Base-by-base conservation (phyloP, 2,329 filamentous ascomycete species). In the Cladorrhinum sp. region DNA sequence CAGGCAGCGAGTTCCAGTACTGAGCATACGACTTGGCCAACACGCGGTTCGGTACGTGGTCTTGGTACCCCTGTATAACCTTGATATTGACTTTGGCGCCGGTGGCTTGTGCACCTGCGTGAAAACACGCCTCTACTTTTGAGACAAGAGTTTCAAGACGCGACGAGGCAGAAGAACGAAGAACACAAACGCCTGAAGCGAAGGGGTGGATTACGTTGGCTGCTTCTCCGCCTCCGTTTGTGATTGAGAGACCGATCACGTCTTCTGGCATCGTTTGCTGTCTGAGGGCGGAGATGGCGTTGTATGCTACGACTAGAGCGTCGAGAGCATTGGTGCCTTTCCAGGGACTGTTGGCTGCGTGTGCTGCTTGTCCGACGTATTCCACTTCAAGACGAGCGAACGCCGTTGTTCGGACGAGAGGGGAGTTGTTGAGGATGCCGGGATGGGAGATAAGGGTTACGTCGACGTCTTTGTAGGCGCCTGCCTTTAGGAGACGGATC, bases 281-380 rank as follows among this genome's bases (percentile, higher is more conserved):
- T 1, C 84, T 77, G 5, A 86, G 73, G 0, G 82, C 74, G 0
- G 79, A 78, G 3, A 86, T 69, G 49, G 73, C 74, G 56, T 77
- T 78, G 64, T 81, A 81, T 0, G 75, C 78, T 0, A 76, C 74
- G 2, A 86, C 74, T 22, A 84, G 67, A 0, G 83, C 83, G 64
- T 87, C 84, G 0, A 86, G 76, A 0, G 84, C 84, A 66, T 87
- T 86, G 64, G 82, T 76, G 0, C 84, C 84, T 4, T 82, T 75
- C 83, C 83, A 86, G 0, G 83, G 84, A n/a, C 75, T 79, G 2
- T 79, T 78, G 0, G 80, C 83, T 0, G 83, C 83, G 64, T 86
- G 84, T 0, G 84, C 82, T 58, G 79, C 79, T 55, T 77, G 77
- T 1, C 84, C 85, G 1, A 77, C 76, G 63, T 83, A 86, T 16